These are phyloP conservation scores for Coniochaeta hoffmannii DNA, from an alignment of 2,329 filamentous ascomycete species.

Conservation along the genomic window DNA sequence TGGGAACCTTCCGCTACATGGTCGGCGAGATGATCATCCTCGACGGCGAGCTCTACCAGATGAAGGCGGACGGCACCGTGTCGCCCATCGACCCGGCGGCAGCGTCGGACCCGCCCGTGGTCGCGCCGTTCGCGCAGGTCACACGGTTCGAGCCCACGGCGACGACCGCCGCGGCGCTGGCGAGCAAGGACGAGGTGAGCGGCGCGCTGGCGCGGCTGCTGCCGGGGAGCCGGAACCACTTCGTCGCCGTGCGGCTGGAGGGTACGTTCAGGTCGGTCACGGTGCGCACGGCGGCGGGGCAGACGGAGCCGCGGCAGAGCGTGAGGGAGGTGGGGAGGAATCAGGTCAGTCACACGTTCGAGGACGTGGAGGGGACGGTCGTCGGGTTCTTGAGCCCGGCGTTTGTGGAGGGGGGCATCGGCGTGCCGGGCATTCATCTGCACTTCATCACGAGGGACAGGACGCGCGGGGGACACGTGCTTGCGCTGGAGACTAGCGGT, in stretches of 20 bases:
- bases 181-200: conserved; percentile 19
- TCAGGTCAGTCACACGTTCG: conserved; percentile 21
- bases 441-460: conserved; percentile 26
- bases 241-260: conserved; percentile 21
- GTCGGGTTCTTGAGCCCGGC: conserved; percentile 24
- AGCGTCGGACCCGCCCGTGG: conserved; percentile 9
- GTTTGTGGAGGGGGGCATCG: conserved; percentile 24
- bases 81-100: conserved; percentile 14
- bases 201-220: conserved; percentile 15
- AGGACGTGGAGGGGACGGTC: conserved; percentile 11
- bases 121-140: conserved; percentile 26
- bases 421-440: conserved; percentile 25
- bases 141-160: conserved; percentile 21
- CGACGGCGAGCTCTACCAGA: conserved; percentile 23
- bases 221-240: conserved; percentile 20
- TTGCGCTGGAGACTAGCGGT: conserved; percentile 21
- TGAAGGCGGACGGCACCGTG: conserved; percentile 25
- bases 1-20: conserved; percentile 26
- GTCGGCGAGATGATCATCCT: conserved; percentile 27
- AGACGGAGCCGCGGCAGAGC: conserved; percentile 18
- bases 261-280: conserved; percentile 20
- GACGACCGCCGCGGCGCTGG: conserved; percentile 11
- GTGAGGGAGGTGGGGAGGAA: conserved; percentile 19
- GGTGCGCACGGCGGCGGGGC: conserved; percentile 24
- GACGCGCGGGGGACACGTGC: conserved; percentile 22